phyloP scores from a whole-genome alignment of 129 eudicot species.

The Lonicera japonica region DNA sequence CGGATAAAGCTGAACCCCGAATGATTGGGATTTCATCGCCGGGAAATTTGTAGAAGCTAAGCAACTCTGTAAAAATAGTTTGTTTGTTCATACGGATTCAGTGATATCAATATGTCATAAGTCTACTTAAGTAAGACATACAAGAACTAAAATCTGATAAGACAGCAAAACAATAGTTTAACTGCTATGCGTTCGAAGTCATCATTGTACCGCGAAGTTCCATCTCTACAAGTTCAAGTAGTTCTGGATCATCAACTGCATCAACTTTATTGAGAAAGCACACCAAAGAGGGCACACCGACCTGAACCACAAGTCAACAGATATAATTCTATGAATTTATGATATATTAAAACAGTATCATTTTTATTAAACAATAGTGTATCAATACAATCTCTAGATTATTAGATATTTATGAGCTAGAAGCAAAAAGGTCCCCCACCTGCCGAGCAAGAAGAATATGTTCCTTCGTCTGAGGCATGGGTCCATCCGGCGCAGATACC shows the following conservation, averaged over 20 bases:
- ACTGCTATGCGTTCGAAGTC: background rate
- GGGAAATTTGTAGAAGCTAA: slow-evolving; percentile 18
- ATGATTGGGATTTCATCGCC: slow-evolving; percentile 23
- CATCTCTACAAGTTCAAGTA: slow-evolving; percentile 24
- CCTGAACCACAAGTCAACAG: background rate
- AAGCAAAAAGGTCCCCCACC: background rate
- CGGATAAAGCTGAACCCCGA: slow-evolving; percentile 23
- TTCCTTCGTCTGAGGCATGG: slow-evolving; percentile 27
- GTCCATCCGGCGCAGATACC: slow-evolving; percentile 25
- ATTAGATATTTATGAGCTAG: background rate
- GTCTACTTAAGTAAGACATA: background rate
- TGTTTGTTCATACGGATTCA: too few relatives aligned
- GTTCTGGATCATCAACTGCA: slow-evolving; percentile 17
- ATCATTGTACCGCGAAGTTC: slow-evolving; percentile 13
- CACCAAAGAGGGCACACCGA: slow-evolving; percentile 21
- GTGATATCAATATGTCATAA: too few relatives aligned
- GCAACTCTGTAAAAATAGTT: slow-evolving; percentile 16
- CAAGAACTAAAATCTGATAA: background rate
- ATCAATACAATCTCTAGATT: too few relatives aligned
- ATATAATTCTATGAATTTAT: background rate
- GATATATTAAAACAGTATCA: background rate
- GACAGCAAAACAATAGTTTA: background rate
- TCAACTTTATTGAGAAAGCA: slow-evolving; percentile 20
- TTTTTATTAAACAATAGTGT: too few relatives aligned
- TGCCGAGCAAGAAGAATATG: slow-evolving; percentile 23